These are phyloP conservation scores for Penicillium sp. DNA, from an alignment of 2,329 filamentous ascomycete genomes.

Conservation along the genomic window DNA sequence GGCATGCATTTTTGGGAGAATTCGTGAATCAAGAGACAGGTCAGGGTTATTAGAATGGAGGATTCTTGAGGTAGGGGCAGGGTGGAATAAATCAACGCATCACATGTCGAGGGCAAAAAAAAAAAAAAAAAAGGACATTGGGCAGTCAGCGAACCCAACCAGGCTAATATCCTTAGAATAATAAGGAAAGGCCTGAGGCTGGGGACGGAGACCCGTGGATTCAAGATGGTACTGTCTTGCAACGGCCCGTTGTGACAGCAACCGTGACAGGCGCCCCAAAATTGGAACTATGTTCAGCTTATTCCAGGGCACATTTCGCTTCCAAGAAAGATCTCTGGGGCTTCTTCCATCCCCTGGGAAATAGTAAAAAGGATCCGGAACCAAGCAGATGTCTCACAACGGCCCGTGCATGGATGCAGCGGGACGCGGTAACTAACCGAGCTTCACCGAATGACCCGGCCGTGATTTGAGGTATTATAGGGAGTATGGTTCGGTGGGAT, in stretches of 20 bases:
- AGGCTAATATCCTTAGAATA: background rate
- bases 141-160: slow-evolving; percentile 4
- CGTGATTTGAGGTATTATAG: background rate
- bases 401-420: slow-evolving; percentile 12
- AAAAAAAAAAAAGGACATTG: background rate
- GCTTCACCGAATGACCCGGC: slow-evolving; percentile 4
- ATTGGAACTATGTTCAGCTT: background rate
- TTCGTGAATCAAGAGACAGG: background rate
- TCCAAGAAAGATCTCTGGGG: background rate
- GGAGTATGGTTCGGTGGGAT: background rate
- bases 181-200: background rate
- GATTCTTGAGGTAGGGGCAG: background rate
- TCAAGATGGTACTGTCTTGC: background rate
- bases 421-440: slow-evolving; percentile 6
- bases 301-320: background rate
- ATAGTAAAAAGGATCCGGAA: slow-evolving; percentile 7
- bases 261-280: background rate
- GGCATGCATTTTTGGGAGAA: background rate
- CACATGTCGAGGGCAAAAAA: slow-evolving; percentile 9
- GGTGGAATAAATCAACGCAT: slow-evolving; percentile 2
- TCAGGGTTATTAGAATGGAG: background rate
- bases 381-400: slow-evolving; percentile 19
- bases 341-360: slow-evolving; percentile 2
- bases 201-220: slow-evolving; percentile 1
- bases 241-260: background rate